These are phyloP conservation scores for Prototheca wickerhamii DNA, from an alignment of 163 green algal genomes.

Conservation along the genomic window DNA sequence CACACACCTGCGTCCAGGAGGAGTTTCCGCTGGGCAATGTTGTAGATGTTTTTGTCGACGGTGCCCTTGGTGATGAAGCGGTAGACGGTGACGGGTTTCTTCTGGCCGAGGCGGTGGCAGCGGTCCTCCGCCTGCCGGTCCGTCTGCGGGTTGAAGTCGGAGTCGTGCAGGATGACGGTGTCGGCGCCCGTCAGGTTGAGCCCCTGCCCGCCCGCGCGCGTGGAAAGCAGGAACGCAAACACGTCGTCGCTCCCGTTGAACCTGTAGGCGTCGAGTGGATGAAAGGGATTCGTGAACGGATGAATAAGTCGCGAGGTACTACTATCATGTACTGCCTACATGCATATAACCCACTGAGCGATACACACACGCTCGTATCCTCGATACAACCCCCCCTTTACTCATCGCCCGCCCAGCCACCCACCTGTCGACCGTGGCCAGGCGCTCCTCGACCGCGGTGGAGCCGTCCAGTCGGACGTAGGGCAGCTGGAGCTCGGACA, in stretches of 20 bases:
- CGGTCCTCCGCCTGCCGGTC: conserved; percentile 80
- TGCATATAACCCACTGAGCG: too few species aligned
- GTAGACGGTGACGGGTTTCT: conserved; percentile 73
- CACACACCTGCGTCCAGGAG: conserved; percentile 41
- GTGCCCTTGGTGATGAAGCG: conserved; percentile 66
- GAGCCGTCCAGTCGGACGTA: conserved; percentile 83
- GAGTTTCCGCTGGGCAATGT: conserved; percentile 55
- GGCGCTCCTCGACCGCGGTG: conserved; percentile 67
- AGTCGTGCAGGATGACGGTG: conserved; percentile 92
- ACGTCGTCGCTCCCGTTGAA: conserved; percentile 66
- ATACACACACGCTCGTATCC: neutral
- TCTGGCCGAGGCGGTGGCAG: conserved; percentile 71
- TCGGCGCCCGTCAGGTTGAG: conserved; percentile 88
- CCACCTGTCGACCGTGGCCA: conserved; percentile 67
- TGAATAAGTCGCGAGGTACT: too few species aligned
- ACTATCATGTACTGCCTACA: too few species aligned
- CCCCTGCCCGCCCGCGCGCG: conserved; percentile 67
- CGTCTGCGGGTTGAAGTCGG: conserved; percentile 84
- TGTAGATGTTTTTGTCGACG: conserved; percentile 84
- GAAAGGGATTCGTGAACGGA: too few species aligned
- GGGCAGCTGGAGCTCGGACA: conserved; percentile 53
- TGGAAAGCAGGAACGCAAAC: conserved; percentile 89
- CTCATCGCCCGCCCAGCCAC: neutral
- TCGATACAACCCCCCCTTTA: neutral
- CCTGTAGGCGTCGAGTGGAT: conserved; percentile 57